Base-by-base conservation (phyloP, 768 basidiomycete genomes). In the Suillus decipiens region DNA sequence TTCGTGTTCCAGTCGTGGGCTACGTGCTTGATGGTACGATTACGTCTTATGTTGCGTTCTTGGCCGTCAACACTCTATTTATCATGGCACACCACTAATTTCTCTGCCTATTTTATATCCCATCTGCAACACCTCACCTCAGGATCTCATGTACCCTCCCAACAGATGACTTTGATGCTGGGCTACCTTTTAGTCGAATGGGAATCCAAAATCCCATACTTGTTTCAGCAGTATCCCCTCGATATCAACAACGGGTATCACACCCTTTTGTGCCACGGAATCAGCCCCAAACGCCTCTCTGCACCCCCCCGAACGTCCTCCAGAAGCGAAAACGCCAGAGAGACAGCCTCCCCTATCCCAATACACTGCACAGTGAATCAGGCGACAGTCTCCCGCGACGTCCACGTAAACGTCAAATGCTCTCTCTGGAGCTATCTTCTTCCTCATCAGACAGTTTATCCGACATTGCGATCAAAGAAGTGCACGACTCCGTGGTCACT, bases 1-100 rank as follows among this genome's bases (percentile, higher is more conserved):
- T 75, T 50, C 63, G 41, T 22, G 70, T 72, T 41, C 68, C 73
- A 17, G 65, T 76, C n/a, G 17, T 69, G 60, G 54, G 66, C 41
- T 75, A 75, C 50, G 63, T 75, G 37, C 72, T 75, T 31, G 74
- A 75, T 22, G 75, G 75, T 75, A 68, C 34, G 72, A 61, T 31
- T 19, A 28, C 22, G 17, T 57, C 56, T 57, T 28, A 57, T 19
- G 22, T 15, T 28, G 11, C 15, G 17, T 41, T 28, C 24, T 31
- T 19, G 28, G 5, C 24, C 17, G 28, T 19, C 17, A 28, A 5
- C 17, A 28, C 37, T 19, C 56, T 12, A 19, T 24, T 57, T 41
- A 17, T 19, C 11, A n/a, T 57, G 24, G 1, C 11, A 56, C 15
- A 12, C 17, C 41, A 57, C 36, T 24, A 2, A 28, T 57, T 28